Conservation (phyloP, 768 basidiomycete genomes). For the Erythrobasidium yunnanense region DNA sequence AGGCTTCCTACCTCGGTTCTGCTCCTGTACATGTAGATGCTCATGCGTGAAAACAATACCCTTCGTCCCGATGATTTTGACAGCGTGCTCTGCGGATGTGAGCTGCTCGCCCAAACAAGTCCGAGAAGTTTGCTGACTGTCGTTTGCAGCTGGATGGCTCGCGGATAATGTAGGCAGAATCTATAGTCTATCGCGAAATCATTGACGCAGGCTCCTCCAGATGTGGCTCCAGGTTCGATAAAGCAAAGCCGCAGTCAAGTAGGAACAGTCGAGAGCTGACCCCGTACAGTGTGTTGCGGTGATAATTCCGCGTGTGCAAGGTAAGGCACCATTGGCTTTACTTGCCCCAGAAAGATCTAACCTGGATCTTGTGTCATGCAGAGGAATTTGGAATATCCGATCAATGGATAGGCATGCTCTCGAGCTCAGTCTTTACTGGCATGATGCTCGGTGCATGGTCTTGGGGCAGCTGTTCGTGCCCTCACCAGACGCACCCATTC, state of each 20-base stretch:
- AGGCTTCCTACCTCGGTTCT: background rate
- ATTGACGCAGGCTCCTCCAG: slow-evolving; percentile 44
- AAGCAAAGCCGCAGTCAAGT: background rate
- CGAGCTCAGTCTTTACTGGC: slow-evolving; percentile 82
- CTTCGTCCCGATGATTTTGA: slow-evolving; percentile 42
- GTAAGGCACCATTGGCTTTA: background rate
- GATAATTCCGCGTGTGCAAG: slow-evolving; percentile 86
- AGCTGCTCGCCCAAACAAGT: slow-evolving; percentile 38
- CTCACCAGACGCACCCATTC: background rate
- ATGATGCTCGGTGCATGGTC: slow-evolving; percentile 59
- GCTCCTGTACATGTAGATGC: background rate
- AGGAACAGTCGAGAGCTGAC: background rate
- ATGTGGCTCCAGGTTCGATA: slow-evolving; percentile 75
- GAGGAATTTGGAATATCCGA: slow-evolving; percentile 70
- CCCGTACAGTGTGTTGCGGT: slow-evolving; percentile 51
- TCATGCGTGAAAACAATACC: background rate
- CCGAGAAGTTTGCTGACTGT: slow-evolving; percentile 13
- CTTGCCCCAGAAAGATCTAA: background rate
- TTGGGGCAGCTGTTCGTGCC: slow-evolving; percentile 66
- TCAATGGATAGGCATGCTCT: slow-evolving; percentile 64
- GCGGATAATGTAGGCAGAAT: slow-evolving; percentile 75
- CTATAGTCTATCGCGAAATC: no score
- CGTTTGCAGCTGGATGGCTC: slow-evolving; percentile 60
- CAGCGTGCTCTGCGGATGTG: slow-evolving; percentile 70
- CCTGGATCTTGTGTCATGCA: background rate